These are phyloP conservation scores for Epichloe gansuensis DNA, from an alignment of 2,329 filamentous ascomycete species.

Conservation along the genomic window DNA sequence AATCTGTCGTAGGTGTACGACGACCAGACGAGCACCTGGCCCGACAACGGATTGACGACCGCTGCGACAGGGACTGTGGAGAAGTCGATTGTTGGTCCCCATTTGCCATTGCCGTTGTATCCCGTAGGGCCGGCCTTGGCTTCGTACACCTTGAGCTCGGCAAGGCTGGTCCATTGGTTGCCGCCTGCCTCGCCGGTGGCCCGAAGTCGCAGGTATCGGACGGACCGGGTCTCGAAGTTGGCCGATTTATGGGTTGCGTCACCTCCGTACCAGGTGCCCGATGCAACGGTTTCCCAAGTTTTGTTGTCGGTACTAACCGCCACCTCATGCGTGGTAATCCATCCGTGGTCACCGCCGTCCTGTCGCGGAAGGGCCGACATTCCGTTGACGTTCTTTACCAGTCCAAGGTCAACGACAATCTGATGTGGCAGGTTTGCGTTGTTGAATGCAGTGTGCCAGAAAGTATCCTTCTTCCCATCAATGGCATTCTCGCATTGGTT, in stretches of 20 bases:
- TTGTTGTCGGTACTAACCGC: slow-evolving; percentile 16
- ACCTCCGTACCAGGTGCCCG: slow-evolving; percentile 16
- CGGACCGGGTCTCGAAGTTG: slow-evolving; percentile 18
- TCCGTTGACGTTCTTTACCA: slow-evolving; percentile 15
- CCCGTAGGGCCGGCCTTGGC: slow-evolving; percentile 12
- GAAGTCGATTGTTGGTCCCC: slow-evolving; percentile 23
- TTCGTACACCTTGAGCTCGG: slow-evolving; percentile 20
- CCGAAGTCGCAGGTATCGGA: slow-evolving; percentile 17
- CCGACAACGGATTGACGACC: slow-evolving; percentile 2
- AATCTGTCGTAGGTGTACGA: slow-evolving; percentile 9
- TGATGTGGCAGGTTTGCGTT: slow-evolving; percentile 13
- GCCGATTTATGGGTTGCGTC: slow-evolving; percentile 18
- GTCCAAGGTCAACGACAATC: slow-evolving; percentile 19
- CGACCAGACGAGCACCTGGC: slow-evolving; percentile 6
- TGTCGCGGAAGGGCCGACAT: slow-evolving; percentile 19
- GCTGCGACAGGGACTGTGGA: slow-evolving; percentile 21
- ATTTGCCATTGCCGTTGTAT: slow-evolving; percentile 15
- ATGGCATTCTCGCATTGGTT: slow-evolving; percentile 16
- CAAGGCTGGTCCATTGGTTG: slow-evolving; percentile 18
- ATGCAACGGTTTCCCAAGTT: slow-evolving; percentile 16
- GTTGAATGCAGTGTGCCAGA: slow-evolving; percentile 16
- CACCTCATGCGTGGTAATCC: slow-evolving; percentile 16
- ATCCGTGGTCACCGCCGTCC: slow-evolving; percentile 13
- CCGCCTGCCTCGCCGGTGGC: slow-evolving; percentile 18
- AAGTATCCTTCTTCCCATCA: slow-evolving; percentile 16